Base-by-base conservation (phyloP, 2,329 filamentous ascomycete species). In the Pseudogymnoascus sp. region DNA sequence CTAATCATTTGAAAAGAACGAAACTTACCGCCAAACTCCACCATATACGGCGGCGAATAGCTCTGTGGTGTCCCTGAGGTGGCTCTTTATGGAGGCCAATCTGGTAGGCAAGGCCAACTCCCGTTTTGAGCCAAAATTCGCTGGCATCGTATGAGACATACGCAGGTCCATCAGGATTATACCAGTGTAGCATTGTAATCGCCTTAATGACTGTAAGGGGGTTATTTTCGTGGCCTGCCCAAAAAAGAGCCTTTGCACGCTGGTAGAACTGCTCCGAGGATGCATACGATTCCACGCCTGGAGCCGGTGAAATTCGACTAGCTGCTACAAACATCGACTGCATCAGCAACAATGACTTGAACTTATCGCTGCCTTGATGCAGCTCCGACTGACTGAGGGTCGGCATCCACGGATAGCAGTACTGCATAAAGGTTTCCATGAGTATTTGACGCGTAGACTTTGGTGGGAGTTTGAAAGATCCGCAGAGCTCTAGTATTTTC, bases 141-240 rank as follows among this genome's bases (percentile, higher is more conserved):
- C 47, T 54, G 1, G 47, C 26, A 54, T 54, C 47, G 26, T 29
- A 54, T 11, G 62, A 62, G 14, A 75, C 70, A 61, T 73, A 72
- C 61, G 74, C 73, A 1, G 73, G 73, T 0, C 73, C 73, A 62
- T 73, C 71, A 0, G 73, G 72, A 61, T 73, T 74, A 62, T 72
- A 74, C 73, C 73, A 74, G 63, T 74, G 73, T 59, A 74, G 54
- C 18, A 74, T 70, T 26, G 68, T 71, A 10, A 72, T 70, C 3
- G 73, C 71, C n/a, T 70, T 71, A 34, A 74, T 71, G 1, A 73
- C 69, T 1, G 69, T 71, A 3, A 74, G 63, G 1, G 72, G 71
- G 45, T 74, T 71, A 21, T 69, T 73, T 64, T 73, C 73, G 40
- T 73, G 71, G 10, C 72, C 72, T 1, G 71, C 69, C 69, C 70